Evolutionary conservation across 2,329 filamentous ascomycete species (phyloP), one percentile per base, ranked within the genome.

Genomic region (Pyrenophora teres): DNA sequence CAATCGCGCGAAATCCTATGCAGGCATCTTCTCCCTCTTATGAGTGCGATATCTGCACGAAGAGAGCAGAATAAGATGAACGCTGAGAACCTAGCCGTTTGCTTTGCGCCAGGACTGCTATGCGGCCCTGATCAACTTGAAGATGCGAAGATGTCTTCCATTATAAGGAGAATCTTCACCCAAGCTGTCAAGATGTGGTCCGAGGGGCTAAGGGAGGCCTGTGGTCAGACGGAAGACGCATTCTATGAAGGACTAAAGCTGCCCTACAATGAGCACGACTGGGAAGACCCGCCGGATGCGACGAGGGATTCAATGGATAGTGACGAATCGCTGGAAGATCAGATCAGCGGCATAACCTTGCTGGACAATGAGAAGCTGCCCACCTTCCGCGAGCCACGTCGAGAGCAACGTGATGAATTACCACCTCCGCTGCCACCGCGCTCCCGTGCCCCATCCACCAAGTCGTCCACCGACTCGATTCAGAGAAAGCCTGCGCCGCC

Each of bases 51-150:
- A 3, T 71, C 80, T 7, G 68, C 70, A 19, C 73, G 77, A 27
- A 69, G 77, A 42, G 65, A 76, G n/a, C 56, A 74, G 40, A 84
- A 83, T 69, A 82, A 81, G 58, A 84, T 84, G 81, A 79, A 72
- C 3, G 64, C 80, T 0, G 77, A 78, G 40, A 83, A 83, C 41
- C 61, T 84, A 31, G 78, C 80, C 12, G 80, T 83, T 6, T 82
- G 80, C 60, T 79, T 83, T 60, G 78, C 79, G 2, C 81, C 81
- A 32, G 77, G 78, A 33, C 65, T 84, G 3, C 63, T 83, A 10
- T 77, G 77, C 55, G 80, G 81, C 0, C 77, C 79, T 3, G 78
- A 84, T 62, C 80, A 82, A 57, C 68, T 82, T 33, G 78, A 81
- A 53, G 81, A 84, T 55, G 79, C 78, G 0, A 82, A 80, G 58